Evolutionary conservation across 2,329 filamentous ascomycete genomes (phyloP).

Genomic region (Monosporascus ibericus): DNA sequence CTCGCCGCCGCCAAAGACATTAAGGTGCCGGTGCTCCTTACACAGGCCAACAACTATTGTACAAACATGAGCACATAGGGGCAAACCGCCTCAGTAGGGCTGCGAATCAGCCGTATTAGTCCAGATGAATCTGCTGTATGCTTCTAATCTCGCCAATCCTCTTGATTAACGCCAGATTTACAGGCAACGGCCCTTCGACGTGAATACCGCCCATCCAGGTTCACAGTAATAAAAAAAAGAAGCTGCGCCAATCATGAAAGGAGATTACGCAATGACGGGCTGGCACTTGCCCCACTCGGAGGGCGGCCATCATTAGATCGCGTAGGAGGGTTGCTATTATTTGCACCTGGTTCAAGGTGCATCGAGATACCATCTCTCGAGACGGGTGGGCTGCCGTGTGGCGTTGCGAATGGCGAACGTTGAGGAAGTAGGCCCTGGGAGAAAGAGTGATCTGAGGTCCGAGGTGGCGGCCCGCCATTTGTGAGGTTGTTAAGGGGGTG

Average conservation of each 20-base stretch:
- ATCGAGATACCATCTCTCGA: constrained; percentile 32
- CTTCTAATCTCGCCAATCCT: not conserved
- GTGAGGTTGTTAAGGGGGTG: constrained; percentile 24
- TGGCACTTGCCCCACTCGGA: constrained; percentile 66
- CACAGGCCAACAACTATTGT: not conserved
- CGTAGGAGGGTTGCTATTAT: constrained; percentile 23
- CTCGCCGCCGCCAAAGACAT: too few species aligned
- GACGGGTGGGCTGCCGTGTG: constrained; percentile 40
- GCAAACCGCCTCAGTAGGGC: not conserved
- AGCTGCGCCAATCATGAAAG: constrained; percentile 43
- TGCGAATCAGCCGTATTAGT: not conserved
- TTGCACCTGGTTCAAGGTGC: constrained; percentile 24
- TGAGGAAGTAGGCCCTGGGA: constrained; percentile 37
- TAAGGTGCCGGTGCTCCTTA: not conserved
- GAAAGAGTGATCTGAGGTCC: constrained; percentile 39
- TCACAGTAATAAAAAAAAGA: not conserved
- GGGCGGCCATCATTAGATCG: constrained; percentile 29
- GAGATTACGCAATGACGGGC: constrained; percentile 68
- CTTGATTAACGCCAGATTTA: not conserved
- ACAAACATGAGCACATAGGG: not conserved
- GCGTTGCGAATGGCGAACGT: constrained; percentile 34
- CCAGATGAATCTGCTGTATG: not conserved
- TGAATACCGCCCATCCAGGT: not conserved
- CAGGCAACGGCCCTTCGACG: not conserved
- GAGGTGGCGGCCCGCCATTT: constrained; percentile 36